Base-by-base conservation (phyloP, 2,329 filamentous ascomycete species). In the Colletotrichum paranaense region DNA sequence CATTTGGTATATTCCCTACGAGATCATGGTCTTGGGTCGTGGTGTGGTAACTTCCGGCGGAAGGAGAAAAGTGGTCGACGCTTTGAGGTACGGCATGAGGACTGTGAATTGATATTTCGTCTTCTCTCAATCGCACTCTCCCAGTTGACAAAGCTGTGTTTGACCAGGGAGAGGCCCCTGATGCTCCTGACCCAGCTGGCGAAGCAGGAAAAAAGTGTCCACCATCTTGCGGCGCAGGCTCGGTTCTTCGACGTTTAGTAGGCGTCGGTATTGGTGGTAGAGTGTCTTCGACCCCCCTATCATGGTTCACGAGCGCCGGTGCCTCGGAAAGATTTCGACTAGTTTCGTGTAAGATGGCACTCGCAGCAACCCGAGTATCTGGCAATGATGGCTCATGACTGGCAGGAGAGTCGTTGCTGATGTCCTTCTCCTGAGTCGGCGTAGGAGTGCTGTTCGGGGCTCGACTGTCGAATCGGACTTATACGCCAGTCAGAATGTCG, bases 81-180 rank as follows among this genome's bases (percentile, higher is more conserved):
- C 14, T n/a, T 8, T 64, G 71, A 42, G 70, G 59, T 46, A 59
- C 11, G 12, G 63, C 76, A 73, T 78, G 66, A 19, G 24, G 66
- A 62, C 57, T 52, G 9, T 12, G 52, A 1, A 60, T 8, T 5
- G 42, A 62, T 0, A 7, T 5, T 3, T 70, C 62, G 4, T 70
- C 67, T n/a, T 70, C 42, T 22, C 64, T 49, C 4, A 53, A 28
- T 2, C 60, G 62, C 22, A 55, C 30, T 38, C 67, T 30, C 2
- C 53, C 62, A 4, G 42, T 70, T 7, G 67, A 42, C 22, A 70
- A 24, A 5, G 55, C 53, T 30, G 53, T 26, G 2, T 38, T 66
- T 2, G 67, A 66, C 67, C 67, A 70, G 4, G 67, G 67, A 0
- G 67, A 66, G 4, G 53, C 62, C 0, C 38, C 52, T 0, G 67